Conservation (phyloP, 805 yeast species). For the Alloascoidea hylecoeti region DNA sequence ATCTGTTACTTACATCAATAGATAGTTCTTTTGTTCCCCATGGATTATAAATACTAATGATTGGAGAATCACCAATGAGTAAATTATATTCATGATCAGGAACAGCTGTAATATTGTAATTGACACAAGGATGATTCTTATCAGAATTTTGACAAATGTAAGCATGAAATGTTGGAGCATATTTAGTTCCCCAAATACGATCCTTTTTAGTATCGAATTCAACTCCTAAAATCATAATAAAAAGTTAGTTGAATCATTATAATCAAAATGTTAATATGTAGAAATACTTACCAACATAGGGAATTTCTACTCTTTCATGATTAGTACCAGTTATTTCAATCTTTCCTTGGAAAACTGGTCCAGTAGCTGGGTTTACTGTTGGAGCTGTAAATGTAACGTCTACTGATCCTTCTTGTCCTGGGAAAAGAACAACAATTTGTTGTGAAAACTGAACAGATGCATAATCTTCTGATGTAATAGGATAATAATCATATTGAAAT, state of each 20-base stretch:
- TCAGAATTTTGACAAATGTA: too few species aligned
- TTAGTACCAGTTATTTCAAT: not conserved
- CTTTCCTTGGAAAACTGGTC: not conserved
- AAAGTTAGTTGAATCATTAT: too few species aligned
- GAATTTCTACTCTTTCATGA: not conserved
- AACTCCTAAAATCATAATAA: too few species aligned
- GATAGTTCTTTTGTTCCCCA: not conserved
- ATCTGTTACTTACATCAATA: constrained; percentile 1
- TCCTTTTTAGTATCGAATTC: not conserved
- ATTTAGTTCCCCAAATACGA: not conserved
- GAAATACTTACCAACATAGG: too few species aligned
- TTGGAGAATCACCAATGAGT: not conserved
- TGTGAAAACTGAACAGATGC: not conserved
- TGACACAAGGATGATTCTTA: too few species aligned
- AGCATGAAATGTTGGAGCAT: too few species aligned
- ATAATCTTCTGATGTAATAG: not conserved
- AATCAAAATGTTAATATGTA: too few species aligned
- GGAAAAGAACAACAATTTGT: not conserved
- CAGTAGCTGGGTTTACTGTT: not conserved
- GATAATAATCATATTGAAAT: not conserved
- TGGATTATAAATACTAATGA: not conserved
- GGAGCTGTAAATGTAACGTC: not conserved
- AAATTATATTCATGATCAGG: too few species aligned
- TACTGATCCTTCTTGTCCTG: not conserved
- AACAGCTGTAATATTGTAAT: too few species aligned